phyloP scores from a whole-genome alignment of 176 grass and related monocot species.

The Urochloa ruziziensis region DNA sequence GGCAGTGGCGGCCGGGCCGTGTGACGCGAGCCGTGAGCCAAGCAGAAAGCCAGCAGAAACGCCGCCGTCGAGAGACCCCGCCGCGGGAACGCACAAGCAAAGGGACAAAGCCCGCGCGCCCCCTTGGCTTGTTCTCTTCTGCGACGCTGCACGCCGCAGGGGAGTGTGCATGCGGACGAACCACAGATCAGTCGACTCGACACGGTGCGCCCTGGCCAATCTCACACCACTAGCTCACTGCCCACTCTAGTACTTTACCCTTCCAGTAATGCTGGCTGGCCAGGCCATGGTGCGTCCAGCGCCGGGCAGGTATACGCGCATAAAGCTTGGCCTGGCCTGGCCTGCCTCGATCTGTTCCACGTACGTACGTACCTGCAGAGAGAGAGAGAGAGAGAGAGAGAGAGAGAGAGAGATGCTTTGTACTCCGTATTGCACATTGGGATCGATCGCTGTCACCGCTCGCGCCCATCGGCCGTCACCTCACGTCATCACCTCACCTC shows the following conservation, averaged over 20 bases:
- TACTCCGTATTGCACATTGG: not conserved
- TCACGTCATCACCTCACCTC: slow-evolving; percentile 5
- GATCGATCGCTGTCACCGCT: not conserved
- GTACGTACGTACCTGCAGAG: not conserved
- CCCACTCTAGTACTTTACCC: too few relatives aligned
- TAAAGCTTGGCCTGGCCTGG: not conserved
- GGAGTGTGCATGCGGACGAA: too few relatives aligned
- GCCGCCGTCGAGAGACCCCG: not conserved
- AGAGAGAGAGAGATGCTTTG: not conserved
- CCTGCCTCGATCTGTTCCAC: not conserved
- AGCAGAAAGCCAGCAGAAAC: not conserved
- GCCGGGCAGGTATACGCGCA: not conserved
- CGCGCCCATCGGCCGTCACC: not conserved
- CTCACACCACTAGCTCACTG: too few relatives aligned
- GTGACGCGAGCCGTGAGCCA: not conserved
- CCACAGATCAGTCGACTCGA: too few relatives aligned
- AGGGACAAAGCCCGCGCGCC: not conserved
- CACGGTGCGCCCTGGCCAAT: too few relatives aligned
- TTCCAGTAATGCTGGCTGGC: too few relatives aligned
- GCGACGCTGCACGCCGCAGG: too few relatives aligned
- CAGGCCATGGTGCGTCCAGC: too few relatives aligned
- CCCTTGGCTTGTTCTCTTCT: too few relatives aligned
- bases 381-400: not conserved
- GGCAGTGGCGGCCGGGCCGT: too few relatives aligned
- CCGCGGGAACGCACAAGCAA: not conserved